phyloP scores from a whole-genome alignment of 2,329 filamentous ascomycete species.

The Sphaerulina vaccinii region DNA sequence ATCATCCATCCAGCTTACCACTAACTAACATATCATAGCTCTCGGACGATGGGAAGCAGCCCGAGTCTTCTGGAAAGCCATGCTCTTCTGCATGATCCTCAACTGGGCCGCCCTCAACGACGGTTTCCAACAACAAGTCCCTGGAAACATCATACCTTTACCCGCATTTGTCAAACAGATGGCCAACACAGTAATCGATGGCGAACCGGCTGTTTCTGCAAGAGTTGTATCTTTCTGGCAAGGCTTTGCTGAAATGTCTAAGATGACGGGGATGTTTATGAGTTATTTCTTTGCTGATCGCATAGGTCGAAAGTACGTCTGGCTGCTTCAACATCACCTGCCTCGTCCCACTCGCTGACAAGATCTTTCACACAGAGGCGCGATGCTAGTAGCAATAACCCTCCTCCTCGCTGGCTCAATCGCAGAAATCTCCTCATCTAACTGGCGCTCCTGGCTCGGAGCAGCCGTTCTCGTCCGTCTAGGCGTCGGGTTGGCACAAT shows the following conservation, averaged over 20 bases:
- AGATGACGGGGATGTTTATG: constrained; percentile 22
- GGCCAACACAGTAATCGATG: constrained; percentile 18
- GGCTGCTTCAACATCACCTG: not conserved
- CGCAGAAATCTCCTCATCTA: constrained; percentile 18
- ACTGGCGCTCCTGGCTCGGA: constrained; percentile 21
- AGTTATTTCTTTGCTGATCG: constrained; percentile 14
- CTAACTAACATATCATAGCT: constrained; percentile 9
- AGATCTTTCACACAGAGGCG: constrained; percentile 13
- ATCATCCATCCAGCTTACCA: not conserved
- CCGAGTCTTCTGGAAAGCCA: constrained; percentile 22
- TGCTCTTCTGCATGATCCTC: constrained; percentile 22
- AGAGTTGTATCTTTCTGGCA: constrained; percentile 20
- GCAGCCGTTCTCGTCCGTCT: constrained; percentile 22
- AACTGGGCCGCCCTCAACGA: constrained; percentile 26
- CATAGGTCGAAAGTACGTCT: constrained; percentile 16
- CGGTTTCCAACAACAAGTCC: constrained; percentile 24
- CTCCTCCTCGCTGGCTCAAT: constrained; percentile 20
- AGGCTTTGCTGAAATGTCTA: constrained; percentile 23
- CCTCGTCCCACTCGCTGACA: not conserved
- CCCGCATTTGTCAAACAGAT: constrained; percentile 22
- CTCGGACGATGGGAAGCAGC: constrained; percentile 22
- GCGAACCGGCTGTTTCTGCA: constrained; percentile 17
- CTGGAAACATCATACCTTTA: constrained; percentile 24
- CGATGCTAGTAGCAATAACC: constrained; percentile 18
- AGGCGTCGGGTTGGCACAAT: constrained; percentile 23